Base-by-base conservation (phyloP, 768 basidiomycete species). In the Tephrocybe sp. region DNA sequence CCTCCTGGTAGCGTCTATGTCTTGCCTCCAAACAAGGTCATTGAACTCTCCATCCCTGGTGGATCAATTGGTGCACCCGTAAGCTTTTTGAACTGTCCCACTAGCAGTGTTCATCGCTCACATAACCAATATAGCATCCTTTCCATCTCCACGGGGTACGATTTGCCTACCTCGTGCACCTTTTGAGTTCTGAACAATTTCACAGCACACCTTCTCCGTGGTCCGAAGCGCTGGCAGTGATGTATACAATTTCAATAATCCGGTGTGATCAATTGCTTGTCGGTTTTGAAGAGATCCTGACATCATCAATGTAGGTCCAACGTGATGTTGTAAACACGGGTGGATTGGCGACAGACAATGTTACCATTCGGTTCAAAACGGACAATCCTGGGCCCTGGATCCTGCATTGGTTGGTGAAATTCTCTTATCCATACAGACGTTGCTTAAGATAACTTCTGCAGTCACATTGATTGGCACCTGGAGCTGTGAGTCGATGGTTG, bases 321-420 rank as follows among this genome's bases (percentile, higher is more conserved):
- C 64, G 73, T 6, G 73, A 74, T 46, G 70, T 72, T 4, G 70
- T 72, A 21, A 66, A 59, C 30, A 61, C 60, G 3, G 42, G 42
- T 22, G 69, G 70, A 15, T 25, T 27, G 22, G 30, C 54, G 1
- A 54, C 50, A 12, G 72, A 74, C 53, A 68, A 70, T 24, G 73
- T 77, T 21, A 77, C 76, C 11, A 71, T 87, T 42, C 73, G 82
- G 29, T 85, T 82, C 67, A 59, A 62, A 18, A 79, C 84, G 1
- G 80, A 87, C 62, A 87, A 85, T 65, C 70, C 82, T 16, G 83
- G 82, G 13, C 77, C 77, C 19, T 82, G 80, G 74, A 61, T 69
- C 34, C 47, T 69, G 37, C 64, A 65, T 51, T 68, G 66, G 65
- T 67, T 36, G 19, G 64, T 54, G 21, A 30, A 11, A 16, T 13